Base-by-base conservation (phyloP, 495 filamentous ascomycete species). In the Tuber borchii region DNA sequence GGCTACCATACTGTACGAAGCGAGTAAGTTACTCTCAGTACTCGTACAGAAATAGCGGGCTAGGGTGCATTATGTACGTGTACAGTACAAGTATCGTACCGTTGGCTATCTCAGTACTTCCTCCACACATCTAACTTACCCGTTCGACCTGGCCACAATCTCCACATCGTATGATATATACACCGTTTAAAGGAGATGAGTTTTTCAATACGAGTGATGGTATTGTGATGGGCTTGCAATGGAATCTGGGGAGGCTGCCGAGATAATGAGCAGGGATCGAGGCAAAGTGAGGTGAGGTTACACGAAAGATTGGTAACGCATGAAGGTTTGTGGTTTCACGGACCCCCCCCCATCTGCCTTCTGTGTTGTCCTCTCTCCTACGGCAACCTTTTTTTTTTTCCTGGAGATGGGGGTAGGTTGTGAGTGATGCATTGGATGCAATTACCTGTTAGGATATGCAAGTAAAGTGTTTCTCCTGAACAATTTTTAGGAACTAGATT, bases 201-300 rank as follows among this genome's bases (percentile, higher is more conserved):
- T 19, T 31, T 34, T 34, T 65, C 31, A 2, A 26, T 31, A 65
- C 56, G 56, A 65, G 56, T 65, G 56, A 65, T 65, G 3, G 14
- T 31, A 34, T 65, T 65, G 56, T 65, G 56, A 65, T 65, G 56
- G 56, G 51, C 51, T 61, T 61, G 51, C 26, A 26, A 61, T 61
- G 51, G n/a, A 65, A 34, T 65, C 56, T 34, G 14, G 34, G 31
- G 56, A 61, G 31, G 56, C 31, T 31, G 31, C 12, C 56, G 56
- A 61, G 20, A 31, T 31, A 16, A 61, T 16, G n/a, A 61, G n/a
- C 26, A 19, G 56, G 56, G 56, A 34, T 65, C 26, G 26, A 14
- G 56, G 34, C n/a, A n/a, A n/a, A n/a, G 34, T n/a, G 51, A 31
- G 26, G 56, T 19, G 4, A 65, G 56, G 56, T 65, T 26, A 17